Base-by-base conservation (phyloP, 2,329 filamentous ascomycete genomes). In the Ophiocordyceps camponoti-floridani region DNA sequence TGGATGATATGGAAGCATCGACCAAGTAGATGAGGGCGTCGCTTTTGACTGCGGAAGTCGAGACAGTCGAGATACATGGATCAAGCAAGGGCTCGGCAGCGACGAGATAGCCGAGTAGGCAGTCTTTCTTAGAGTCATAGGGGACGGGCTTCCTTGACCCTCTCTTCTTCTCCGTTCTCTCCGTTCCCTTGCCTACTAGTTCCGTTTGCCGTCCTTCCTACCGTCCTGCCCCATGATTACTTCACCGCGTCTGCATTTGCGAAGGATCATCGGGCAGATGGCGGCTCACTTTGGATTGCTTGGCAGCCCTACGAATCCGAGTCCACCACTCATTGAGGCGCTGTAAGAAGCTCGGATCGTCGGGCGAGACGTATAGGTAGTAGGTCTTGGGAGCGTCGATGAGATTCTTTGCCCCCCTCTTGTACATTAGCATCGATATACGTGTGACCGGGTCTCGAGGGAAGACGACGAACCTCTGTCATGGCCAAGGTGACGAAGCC, bases 401-500 rank as follows among this genome's bases (percentile, higher is more conserved):
- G 4, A 63, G 53, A 45, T 63, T 55, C n/a, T n/a, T n/a, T n/a
- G n/a, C n/a, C n/a, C n/a, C n/a, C n/a, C n/a, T n/a, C n/a, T n/a
- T n/a, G n/a, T n/a, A n/a, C n/a, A n/a, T n/a, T n/a, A n/a, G n/a
- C n/a, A n/a, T n/a, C n/a, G n/a, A n/a, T n/a, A n/a, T n/a, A n/a
- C n/a, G n/a, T n/a, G n/a, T n/a, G n/a, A n/a, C n/a, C n/a, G n/a
- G n/a, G n/a, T n/a, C n/a, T n/a, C n/a, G n/a, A n/a, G 40, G n/a
- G 13, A 12, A 27, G 40, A 10, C 18, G 12, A 45, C 57, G 45
- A 44, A 61, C 60, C 55, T 62, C 59, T 26, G 62, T 54, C 10
- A 58, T 23, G 6, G 61, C 61, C 45, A 62, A 46, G 0, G 60
- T 62, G 43, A 63, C 56, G 45, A 63, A 63, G 12, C 56, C 61